Evolutionary conservation across 2,329 filamentous ascomycete species (phyloP), one percentile per base, ranked within the genome.

Genomic region (Lecanicillium sp.): DNA sequence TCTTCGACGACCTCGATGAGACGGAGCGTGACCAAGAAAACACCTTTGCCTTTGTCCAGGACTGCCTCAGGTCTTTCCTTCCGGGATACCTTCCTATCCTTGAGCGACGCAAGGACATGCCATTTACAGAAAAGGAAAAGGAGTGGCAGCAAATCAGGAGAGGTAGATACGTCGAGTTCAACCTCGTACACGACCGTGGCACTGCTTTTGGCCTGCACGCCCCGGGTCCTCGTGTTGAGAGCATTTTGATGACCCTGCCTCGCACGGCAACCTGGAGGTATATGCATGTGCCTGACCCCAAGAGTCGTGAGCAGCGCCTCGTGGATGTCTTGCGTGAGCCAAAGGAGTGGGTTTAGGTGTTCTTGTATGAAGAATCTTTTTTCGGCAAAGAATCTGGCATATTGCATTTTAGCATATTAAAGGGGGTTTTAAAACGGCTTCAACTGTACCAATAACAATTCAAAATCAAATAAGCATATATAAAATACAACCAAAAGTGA

Each of bases 141-240:
- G 78, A 85, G 48, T 98, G 92, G 92, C 92, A 98, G 67, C 92
- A 96, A 67, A 71, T 98, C 45, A 76, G 92, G 35, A 71, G 92
- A 48, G 92, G 92, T n/a, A 75, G 88, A 53, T 98, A 98, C 58
- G 92, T 98, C 46, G 92, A 98, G 64, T 98, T 98, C 64, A 98
- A 98, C 64, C 73, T 98, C 28, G 87, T 98, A 40, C 89, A 98
- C 63, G 92, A 98, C 65, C 78, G 92, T 18, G 92, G 92, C 3
- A 98, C 92, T 3, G 81, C 85, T 7, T 98, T 98, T 60, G 92
- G 92, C 2, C 67, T 98, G 46, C 92, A 92, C 55, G 95, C 90
- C 0, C 92, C 92, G 0, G 87, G 87, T 30, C 84, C 89, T 5
- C 75, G 92, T 45, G 80, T 98, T 3, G 92, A 98, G 71, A 95